Evolutionary conservation across 495 filamentous ascomycete genomes (phyloP).

Genomic region (Aspergillus haitiensis): DNA sequence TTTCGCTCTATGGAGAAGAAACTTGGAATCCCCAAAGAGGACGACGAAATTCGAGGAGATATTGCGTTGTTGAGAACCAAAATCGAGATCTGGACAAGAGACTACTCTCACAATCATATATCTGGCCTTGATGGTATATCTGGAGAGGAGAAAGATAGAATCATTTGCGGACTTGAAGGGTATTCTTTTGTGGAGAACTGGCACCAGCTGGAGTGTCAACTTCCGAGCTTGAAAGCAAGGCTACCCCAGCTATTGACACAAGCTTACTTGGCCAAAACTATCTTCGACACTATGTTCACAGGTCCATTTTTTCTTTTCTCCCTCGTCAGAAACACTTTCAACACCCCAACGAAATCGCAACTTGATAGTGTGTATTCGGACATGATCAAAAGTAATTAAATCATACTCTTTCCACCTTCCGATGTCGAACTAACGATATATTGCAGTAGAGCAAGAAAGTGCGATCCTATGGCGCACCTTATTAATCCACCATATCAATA

Average conservation of each 20-base stretch:
- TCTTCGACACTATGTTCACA: conserved; percentile 11
- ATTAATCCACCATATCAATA: too few species aligned
- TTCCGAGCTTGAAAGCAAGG: not conserved
- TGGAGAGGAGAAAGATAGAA: not conserved
- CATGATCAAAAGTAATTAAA: not conserved
- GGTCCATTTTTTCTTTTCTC: conserved; percentile 16
- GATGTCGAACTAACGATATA: too few species aligned
- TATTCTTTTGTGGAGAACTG: conserved; percentile 10
- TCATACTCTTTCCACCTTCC: too few species aligned
- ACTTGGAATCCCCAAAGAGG: conserved; percentile 9
- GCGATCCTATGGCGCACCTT: too few species aligned
- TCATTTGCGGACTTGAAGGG: not conserved
- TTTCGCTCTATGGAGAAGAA: not conserved
- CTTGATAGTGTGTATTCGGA: not conserved
- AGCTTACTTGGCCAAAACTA: conserved; percentile 13
- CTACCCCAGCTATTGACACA: conserved; percentile 16
- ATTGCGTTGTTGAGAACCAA: conserved; percentile 3
- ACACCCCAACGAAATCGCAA: not conserved
- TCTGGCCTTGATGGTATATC: conserved; percentile 2
- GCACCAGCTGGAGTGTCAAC: not conserved
- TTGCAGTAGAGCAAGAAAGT: too few species aligned
- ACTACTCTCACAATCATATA: conserved; percentile 2
- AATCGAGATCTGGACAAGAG: conserved; percentile 16
- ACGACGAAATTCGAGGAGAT: conserved; percentile 7
- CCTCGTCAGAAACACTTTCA: not conserved